Conservation (phyloP, 331 rosid genomes). For the Acacia concinna region DNA sequence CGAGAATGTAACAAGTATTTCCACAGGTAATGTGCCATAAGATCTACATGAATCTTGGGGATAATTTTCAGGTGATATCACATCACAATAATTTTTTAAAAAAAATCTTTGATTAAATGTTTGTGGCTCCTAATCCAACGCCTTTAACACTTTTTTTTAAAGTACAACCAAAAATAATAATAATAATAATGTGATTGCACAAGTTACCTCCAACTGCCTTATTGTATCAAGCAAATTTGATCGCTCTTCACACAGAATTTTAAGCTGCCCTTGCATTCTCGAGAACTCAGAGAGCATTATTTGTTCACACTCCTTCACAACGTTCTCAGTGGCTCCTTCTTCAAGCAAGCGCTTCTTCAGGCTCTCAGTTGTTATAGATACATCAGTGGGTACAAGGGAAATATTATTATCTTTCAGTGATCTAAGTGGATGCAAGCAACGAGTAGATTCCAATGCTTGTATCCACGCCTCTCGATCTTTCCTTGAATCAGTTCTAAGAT, state of each 20-base stretch:
- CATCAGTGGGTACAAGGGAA: conserved; percentile 54
- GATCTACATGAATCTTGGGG: neutral
- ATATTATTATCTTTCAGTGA: conserved; percentile 44
- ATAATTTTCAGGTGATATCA: neutral
- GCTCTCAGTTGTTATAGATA: conserved; percentile 71
- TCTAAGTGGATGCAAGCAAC: conserved; percentile 58
- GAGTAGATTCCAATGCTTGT: conserved; percentile 76
- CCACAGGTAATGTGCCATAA: conserved; percentile 17
- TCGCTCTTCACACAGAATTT: conserved; percentile 66
- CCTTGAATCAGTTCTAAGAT: conserved; percentile 87
- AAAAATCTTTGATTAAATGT: neutral
- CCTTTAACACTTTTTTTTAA: neutral
- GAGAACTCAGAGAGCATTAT: conserved; percentile 83
- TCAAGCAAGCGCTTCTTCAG: conserved; percentile 71
- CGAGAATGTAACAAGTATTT: neutral
- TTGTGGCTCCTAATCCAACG: neutral
- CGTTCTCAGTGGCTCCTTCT: conserved; percentile 68
- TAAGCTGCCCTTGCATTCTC: conserved; percentile 60
- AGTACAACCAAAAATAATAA: neutral
- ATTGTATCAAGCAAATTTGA: conserved; percentile 75
- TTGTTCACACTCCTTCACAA: conserved; percentile 85
- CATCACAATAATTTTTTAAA: neutral
- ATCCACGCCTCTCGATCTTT: conserved; percentile 86
- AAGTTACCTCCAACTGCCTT: conserved; percentile 85
- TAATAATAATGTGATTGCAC: neutral